Evolutionary conservation across 2,329 filamentous ascomycete species (phyloP).

Genomic region (Seiridium cupressi): DNA sequence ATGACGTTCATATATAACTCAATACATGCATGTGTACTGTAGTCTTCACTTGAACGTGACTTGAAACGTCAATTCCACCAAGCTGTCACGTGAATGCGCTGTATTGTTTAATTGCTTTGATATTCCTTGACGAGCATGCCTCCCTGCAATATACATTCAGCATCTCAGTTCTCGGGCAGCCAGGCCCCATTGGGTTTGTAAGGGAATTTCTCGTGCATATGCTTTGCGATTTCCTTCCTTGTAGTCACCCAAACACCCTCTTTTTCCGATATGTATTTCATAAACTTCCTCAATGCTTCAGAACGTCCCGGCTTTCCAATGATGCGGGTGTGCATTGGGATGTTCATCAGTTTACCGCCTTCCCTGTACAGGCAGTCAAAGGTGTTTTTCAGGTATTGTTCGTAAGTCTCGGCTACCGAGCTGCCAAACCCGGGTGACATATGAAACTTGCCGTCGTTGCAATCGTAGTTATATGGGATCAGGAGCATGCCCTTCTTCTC

Average conservation of each 20-base stretch:
- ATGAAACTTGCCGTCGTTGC: constrained; percentile 42
- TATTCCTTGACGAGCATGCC: no score
- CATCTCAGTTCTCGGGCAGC: constrained; percentile 2
- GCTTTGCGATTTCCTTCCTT: constrained; percentile 37
- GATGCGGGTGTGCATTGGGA: constrained; percentile 37
- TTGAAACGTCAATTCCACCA: no score
- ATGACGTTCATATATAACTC: no score
- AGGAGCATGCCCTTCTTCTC: constrained; percentile 36
- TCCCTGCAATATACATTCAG: background rate
- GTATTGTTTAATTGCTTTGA: no score
- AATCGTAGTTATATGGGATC: constrained; percentile 35
- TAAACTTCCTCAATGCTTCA: constrained; percentile 36
- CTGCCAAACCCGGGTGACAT: constrained; percentile 39
- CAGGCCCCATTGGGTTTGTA: constrained; percentile 27
- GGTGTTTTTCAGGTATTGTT: constrained; percentile 38
- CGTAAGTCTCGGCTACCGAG: constrained; percentile 34
- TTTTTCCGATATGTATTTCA: constrained; percentile 34
- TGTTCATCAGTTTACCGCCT: constrained; percentile 41
- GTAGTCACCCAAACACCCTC: constrained; percentile 42
- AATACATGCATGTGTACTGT: no score
- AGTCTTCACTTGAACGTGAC: no score
- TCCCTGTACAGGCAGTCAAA: constrained; percentile 39
- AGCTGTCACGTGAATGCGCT: no score
- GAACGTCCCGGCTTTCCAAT: constrained; percentile 37
- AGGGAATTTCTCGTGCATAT: constrained; percentile 35